Evolutionary conservation across 805 yeast species (phyloP).

Genomic region (Candida dendrica): DNA sequence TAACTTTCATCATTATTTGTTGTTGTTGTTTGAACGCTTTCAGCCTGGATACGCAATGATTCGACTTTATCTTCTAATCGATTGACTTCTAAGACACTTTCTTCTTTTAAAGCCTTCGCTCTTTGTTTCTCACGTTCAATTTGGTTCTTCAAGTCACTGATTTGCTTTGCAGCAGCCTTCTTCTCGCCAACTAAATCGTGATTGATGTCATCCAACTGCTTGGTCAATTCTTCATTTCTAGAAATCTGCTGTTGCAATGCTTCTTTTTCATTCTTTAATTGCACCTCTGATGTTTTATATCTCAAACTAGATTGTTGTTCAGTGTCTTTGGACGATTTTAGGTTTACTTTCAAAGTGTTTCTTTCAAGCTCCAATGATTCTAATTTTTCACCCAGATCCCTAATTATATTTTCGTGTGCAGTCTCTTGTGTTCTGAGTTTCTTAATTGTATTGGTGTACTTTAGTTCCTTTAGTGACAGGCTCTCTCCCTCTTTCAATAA

Average conservation of each 20-base stretch:
- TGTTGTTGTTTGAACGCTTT: slow-evolving; percentile 30
- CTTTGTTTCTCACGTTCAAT: slow-evolving; percentile 29
- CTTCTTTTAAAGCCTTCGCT: slow-evolving; percentile 11
- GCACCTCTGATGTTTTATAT: slow-evolving; percentile 14
- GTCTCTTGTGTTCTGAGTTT: slow-evolving; percentile 43
- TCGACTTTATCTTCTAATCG: slow-evolving; percentile 69
- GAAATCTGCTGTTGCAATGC: slow-evolving; percentile 14
- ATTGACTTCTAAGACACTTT: slow-evolving; percentile 36
- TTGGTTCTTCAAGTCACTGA: slow-evolving; percentile 23
- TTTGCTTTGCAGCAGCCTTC: slow-evolving; percentile 18
- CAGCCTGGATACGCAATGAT: slow-evolving; percentile 54
- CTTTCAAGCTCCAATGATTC: slow-evolving; percentile 17
- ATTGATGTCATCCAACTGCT: slow-evolving; percentile 17
- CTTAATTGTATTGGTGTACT: slow-evolving; percentile 59
- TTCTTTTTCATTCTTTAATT: slow-evolving; percentile 14
- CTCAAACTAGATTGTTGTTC: slow-evolving; percentile 19
- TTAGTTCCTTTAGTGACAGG: slow-evolving; percentile 63
- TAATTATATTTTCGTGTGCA: slow-evolving; percentile 29
- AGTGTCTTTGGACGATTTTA: slow-evolving; percentile 17
- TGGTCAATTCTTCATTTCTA: slow-evolving; percentile 16
- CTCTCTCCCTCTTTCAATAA: slow-evolving; percentile 71
- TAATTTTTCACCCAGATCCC: slow-evolving; percentile 6
- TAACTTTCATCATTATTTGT: slow-evolving; percentile 30
- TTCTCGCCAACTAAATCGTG: slow-evolving; percentile 18
- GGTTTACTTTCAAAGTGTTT: slow-evolving; percentile 17